These are phyloP conservation scores for Aspergillus costaricaensis DNA, from an alignment of 2,329 filamentous ascomycete genomes.

Conservation along the genomic window DNA sequence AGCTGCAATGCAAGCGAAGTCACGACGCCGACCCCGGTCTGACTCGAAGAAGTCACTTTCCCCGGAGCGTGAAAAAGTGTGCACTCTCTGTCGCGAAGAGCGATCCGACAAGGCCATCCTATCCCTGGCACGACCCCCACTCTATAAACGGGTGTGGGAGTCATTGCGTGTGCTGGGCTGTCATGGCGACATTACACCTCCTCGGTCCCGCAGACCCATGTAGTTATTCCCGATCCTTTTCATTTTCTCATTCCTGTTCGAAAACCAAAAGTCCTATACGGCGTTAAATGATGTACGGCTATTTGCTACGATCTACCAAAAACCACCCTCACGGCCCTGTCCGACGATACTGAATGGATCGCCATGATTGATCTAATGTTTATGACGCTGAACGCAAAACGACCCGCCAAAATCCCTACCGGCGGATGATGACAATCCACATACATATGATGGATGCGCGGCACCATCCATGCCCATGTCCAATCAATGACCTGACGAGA, in stretches of 20 bases:
- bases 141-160: conserved; percentile 30
- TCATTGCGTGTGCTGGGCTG: conserved; percentile 30
- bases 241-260: not conserved
- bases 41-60: conserved; percentile 27
- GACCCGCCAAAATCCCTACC: not conserved
- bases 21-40: conserved; percentile 34
- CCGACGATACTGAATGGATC: not conserved
- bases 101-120: conserved; percentile 27
- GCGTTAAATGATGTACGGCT: conserved; percentile 17
- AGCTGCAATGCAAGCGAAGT: conserved; percentile 40
- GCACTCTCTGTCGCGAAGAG: conserved; percentile 36
- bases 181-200: conserved; percentile 23
- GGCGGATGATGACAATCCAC: not conserved
- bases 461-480: not conserved
- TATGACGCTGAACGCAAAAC: conserved; percentile 4
- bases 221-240: conserved; percentile 3
- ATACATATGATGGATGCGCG: not conserved
- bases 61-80: conserved; percentile 31
- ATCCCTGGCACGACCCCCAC: conserved; percentile 21
- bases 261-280: conserved; percentile 8
- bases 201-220: conserved; percentile 20
- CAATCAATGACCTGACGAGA: not conserved
- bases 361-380: conserved; percentile 8
- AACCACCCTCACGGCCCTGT: not conserved
- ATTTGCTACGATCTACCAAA: conserved; percentile 5